Evolutionary conservation across 768 basidiomycete species (phyloP).

Genomic region (Tremella fuciformis): DNA sequence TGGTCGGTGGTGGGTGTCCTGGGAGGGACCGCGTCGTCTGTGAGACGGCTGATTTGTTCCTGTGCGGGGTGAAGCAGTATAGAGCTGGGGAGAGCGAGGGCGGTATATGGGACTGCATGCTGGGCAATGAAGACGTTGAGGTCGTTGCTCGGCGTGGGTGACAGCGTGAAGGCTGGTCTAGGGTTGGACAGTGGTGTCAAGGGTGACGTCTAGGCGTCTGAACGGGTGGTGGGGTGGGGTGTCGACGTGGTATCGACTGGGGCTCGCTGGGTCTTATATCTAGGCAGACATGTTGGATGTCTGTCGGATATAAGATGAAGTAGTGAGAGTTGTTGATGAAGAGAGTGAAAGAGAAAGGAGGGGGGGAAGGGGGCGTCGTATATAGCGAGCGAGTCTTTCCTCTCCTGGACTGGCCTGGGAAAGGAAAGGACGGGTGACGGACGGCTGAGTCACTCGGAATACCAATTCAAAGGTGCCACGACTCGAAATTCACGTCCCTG

Average conservation of each 20-base stretch:
- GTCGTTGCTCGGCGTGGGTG: not conserved
- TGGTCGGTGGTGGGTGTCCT: too few species aligned
- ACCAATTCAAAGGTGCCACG: too few species aligned
- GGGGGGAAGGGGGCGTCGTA: not conserved
- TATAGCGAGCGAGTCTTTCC: not conserved
- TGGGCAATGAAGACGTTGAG: not conserved
- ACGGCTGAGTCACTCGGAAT: too few species aligned
- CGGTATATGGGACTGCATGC: not conserved
- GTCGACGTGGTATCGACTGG: slow-evolving; percentile 1
- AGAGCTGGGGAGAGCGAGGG: too few species aligned
- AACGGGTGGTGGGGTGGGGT: not conserved
- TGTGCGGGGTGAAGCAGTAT: too few species aligned
- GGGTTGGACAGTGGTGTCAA: slow-evolving; percentile 7
- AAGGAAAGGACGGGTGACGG: not conserved
- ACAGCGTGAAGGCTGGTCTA: not conserved
- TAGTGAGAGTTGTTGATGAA: not conserved
- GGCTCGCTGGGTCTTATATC: slow-evolving; percentile 3
- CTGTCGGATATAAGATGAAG: slow-evolving; percentile 1
- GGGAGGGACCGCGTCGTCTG: too few species aligned
- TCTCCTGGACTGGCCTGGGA: too few species aligned
- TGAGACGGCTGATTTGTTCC: too few species aligned
- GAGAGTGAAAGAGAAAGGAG: slow-evolving; percentile 3
- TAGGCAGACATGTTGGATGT: slow-evolving; percentile 10
- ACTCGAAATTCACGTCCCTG: too few species aligned
- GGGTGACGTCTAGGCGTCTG: slow-evolving; percentile 5